phyloP scores from a whole-genome alignment of 257 asterid genomes.

The Solanum phureja region DNA sequence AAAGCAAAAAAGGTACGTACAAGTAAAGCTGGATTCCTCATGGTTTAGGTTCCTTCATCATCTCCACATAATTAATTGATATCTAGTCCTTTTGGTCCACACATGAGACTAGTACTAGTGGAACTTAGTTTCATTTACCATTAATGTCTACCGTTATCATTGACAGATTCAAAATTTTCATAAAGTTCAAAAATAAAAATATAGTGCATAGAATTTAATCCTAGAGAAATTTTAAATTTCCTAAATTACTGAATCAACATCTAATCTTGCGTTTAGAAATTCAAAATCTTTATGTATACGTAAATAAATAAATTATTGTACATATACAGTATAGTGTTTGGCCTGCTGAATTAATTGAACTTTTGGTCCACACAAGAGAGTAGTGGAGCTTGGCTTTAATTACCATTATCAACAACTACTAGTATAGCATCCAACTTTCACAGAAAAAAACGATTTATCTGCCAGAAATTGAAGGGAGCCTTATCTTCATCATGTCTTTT shows the following conservation, averaged over 20 bases:
- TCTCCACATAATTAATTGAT: neutral
- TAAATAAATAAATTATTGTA: too few species aligned
- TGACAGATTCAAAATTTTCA: too few species aligned
- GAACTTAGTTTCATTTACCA: neutral
- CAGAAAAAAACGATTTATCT: neutral
- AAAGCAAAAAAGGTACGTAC: neutral
- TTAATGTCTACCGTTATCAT: neutral
- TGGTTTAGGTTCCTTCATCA: neutral
- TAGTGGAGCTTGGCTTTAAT: neutral
- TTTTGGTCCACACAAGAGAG: neutral
- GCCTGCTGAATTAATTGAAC: neutral
- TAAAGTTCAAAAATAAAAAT: too few species aligned
- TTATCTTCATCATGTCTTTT: slow-evolving; percentile 28
- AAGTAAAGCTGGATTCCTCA: neutral
- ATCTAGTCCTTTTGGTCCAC: neutral
- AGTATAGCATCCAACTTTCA: neutral
- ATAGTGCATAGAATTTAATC: too few species aligned
- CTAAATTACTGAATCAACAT: too few species aligned
- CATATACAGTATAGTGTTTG: neutral
- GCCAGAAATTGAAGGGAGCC: neutral
- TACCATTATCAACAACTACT: neutral
- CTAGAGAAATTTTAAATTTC: too few species aligned
- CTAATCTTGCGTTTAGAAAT: neutral
- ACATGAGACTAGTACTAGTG: neutral
- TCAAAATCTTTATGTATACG: too few species aligned